Evolutionary conservation across 805 yeast genomes (phyloP).

Genomic region (Lipomyces chichibuensis): DNA sequence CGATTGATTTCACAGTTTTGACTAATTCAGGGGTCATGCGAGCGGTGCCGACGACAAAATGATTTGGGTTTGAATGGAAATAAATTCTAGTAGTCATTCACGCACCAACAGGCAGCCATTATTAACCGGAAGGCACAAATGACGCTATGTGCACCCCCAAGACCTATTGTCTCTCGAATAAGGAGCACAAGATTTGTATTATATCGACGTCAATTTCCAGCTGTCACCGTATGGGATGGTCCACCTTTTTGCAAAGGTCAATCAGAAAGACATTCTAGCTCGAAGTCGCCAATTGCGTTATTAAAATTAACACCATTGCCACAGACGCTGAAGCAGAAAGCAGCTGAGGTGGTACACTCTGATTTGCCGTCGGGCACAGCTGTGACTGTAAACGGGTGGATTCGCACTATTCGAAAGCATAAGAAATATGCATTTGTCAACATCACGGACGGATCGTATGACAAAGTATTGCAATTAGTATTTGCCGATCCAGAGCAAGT

Average conservation of each 20-base stretch:
- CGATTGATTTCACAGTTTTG: no score
- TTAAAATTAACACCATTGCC: neutral
- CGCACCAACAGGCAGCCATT: neutral
- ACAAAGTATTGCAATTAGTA: slow-evolving; percentile 58
- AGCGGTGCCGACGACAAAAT: neutral
- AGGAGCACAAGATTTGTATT: neutral
- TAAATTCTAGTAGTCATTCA: neutral
- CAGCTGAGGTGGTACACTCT: neutral
- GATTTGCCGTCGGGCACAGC: slow-evolving; percentile 37
- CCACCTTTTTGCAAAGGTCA: neutral
- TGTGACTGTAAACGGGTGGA: slow-evolving; percentile 68
- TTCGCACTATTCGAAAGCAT: slow-evolving; percentile 68
- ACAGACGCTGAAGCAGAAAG: slow-evolving; percentile 6
- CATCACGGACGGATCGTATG: slow-evolving; percentile 73
- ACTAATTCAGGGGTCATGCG: neutral
- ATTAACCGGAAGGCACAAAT: neutral
- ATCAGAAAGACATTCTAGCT: neutral
- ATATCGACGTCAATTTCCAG: neutral
- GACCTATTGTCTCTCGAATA: neutral
- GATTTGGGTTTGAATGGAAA: no score
- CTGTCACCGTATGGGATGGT: neutral
- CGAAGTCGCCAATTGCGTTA: neutral
- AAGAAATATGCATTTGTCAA: slow-evolving; percentile 82
- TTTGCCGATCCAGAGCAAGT: slow-evolving; percentile 42
- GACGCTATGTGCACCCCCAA: neutral